These are phyloP conservation scores for Chlorokybus atmophyticus DNA, from an alignment of 139 green algal genomes.

Conservation along the genomic window DNA sequence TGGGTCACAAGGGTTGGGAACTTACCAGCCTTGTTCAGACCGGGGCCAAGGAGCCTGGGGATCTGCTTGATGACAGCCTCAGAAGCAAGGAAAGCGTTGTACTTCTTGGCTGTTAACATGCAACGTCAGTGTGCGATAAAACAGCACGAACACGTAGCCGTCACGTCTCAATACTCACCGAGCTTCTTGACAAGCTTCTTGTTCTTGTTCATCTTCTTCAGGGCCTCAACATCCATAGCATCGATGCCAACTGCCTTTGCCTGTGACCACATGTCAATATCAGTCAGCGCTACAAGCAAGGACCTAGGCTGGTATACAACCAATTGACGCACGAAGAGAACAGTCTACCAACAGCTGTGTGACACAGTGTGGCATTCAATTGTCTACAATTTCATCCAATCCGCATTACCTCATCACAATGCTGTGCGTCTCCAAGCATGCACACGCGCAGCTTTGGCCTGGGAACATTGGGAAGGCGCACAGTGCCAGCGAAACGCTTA, in stretches of 20 bases:
- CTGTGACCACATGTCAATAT: too few relatives aligned
- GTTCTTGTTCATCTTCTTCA: conserved; percentile 99
- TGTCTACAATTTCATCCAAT: conserved; percentile 5
- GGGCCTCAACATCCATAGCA: conserved; percentile 79
- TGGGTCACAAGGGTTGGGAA: conserved; percentile 70
- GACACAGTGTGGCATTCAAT: too few relatives aligned
- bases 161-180: too few relatives aligned
- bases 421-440: conserved; percentile 95
- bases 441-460: conserved; percentile 85
- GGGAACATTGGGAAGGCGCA: conserved; percentile 91
- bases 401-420: conserved; percentile 68
- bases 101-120: conserved; percentile 97
- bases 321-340: too few relatives aligned
- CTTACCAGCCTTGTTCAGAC: conserved; percentile 99
- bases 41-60: conserved; percentile 86
- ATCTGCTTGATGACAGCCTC: conserved; percentile 99
- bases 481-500: conserved; percentile 98
- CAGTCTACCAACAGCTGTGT: too few relatives aligned
- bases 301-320: too few relatives aligned
- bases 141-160: conserved; percentile 29
- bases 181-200: conserved; percentile 99
- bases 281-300: too few relatives aligned
- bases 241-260: conserved; percentile 72
- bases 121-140: too few relatives aligned
- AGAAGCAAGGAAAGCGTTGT: conserved; percentile 90